Evolutionary conservation across 345 rosid genomes (phyloP), one percentile per base, ranked within the genome.

Genomic region (Geranium brycei): DNA sequence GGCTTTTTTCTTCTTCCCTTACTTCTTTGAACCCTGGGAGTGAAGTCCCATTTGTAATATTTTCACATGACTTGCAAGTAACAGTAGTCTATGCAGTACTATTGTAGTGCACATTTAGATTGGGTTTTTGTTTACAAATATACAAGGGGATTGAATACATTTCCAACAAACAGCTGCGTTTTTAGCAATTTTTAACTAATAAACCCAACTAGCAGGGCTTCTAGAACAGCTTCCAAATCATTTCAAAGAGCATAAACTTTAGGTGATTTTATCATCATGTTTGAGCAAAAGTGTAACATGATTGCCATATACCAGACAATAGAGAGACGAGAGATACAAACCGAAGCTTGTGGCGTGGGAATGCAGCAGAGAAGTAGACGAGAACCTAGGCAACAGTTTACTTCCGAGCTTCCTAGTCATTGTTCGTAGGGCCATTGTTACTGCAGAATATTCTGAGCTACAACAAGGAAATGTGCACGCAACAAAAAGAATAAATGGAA

Each of bases 311-410:
- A 47, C 10, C 7, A 0, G 12, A 47, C 53, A 47, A 7, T 47
- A 47, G 15, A 47, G 14, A 47, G 14, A 35, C 41, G 41, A 47
- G 53, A 47, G 53, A 13, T 8, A 47, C 53, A 47, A 47, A 92
- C 98, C 99, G 32, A 92, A 92, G 83, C 99, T 92, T 15, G 95
- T 90, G 76, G 99, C 93, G 63, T 92, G 98, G 47, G 97, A 87
- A 76, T 92, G 97, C 56, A 90, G 81, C 11, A 69, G 53, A 17
- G 61, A 57, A 31, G 66, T n/a, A 3, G 73, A 35, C 5, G 59
- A n/a, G 60, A 16, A 66, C 69, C 19, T 47, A 23, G 40, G 56
- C 51, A 7, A 13, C 18, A 17, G 56, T 6, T 35, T 40, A 40
- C 16, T 35, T 41, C 65, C 60, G 31, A 68, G 23, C 40, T 32